A percentile compares a stretch with the other conserved stretches of the same genome.
Evolutionary conservation across 1,284 basidiomycete genomes (phyloP).

Genomic region (Trichosporon inkin): DNA sequence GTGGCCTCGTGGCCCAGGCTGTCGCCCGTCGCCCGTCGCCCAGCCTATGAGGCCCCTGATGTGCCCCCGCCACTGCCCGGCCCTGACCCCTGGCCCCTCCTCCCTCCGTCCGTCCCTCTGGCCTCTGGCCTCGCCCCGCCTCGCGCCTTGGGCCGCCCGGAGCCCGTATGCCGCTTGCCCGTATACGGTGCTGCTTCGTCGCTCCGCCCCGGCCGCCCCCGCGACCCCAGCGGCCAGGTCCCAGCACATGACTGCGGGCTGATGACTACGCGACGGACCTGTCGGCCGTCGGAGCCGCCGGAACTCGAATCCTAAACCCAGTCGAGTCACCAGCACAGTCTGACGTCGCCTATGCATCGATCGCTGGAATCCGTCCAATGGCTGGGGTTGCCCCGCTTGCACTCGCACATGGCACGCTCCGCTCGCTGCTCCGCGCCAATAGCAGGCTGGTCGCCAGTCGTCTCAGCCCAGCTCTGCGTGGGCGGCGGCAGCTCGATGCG

Average conservation of each 20-base stretch:
- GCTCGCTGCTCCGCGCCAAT: too few relatives aligned
- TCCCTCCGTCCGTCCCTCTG: neutral
- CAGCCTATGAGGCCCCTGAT: conserved; percentile 1
- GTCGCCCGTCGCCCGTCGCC: too few relatives aligned
- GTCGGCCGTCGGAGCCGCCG: conserved; percentile 6
- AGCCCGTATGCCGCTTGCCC: neutral
- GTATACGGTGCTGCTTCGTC: neutral
- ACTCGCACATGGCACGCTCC: too few relatives aligned
- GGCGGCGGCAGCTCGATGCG: too few relatives aligned
- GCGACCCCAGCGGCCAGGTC: too few relatives aligned
- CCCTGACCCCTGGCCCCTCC: neutral
- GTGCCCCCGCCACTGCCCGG: neutral
- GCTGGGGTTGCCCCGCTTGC: too few relatives aligned
- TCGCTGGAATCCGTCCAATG: too few relatives aligned
- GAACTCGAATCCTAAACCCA: conserved; percentile 4
- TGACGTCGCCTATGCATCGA: too few relatives aligned
- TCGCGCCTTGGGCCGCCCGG: neutral
- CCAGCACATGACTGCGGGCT: neutral
- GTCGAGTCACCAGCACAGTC: too few relatives aligned
- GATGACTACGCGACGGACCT: neutral
- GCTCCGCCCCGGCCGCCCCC: neutral
- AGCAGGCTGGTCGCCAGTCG: too few relatives aligned
- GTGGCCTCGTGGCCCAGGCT: neutral
- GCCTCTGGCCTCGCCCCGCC: neutral
- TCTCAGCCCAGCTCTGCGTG: too few relatives aligned